A percentile compares a stretch with the other conserved stretches of the same genome.
Evolutionary conservation across 768 basidiomycete species (phyloP).

Genomic region (Boletus tylopilopsis): DNA sequence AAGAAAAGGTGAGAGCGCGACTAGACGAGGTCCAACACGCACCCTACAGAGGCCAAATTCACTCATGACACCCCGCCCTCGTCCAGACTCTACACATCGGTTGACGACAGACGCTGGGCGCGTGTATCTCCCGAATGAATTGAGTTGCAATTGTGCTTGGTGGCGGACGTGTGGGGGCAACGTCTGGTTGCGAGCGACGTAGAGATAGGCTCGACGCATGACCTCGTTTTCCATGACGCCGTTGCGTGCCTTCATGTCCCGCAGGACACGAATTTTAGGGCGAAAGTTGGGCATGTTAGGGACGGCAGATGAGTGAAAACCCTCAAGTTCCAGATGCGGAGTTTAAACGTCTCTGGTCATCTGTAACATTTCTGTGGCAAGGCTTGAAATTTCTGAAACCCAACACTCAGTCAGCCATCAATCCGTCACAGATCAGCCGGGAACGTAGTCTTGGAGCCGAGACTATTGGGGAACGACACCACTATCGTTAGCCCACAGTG

Average conservation of each 20-base stretch:
- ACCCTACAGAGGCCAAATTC: constrained; percentile 88
- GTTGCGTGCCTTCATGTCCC: constrained; percentile 75
- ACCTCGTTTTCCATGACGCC: constrained; percentile 76
- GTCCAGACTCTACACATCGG: constrained; percentile 80
- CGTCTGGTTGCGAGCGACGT: constrained; percentile 87
- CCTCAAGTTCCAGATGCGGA: neutral
- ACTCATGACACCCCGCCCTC: constrained; percentile 83
- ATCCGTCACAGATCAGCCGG: too few species aligned
- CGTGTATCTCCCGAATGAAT: constrained; percentile 78
- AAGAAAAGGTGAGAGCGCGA: neutral
- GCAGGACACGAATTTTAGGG: constrained; percentile 52
- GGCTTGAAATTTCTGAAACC: too few species aligned
- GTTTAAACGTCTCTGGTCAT: too few species aligned
- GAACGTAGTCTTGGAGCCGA: too few species aligned
- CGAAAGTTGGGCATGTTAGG: constrained; percentile 26
- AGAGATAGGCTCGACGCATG: constrained; percentile 84
- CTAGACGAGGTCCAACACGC: constrained; percentile 10
- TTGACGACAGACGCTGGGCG: constrained; percentile 88
- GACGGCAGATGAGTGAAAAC: too few species aligned
- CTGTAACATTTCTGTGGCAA: too few species aligned
- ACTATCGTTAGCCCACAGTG: too few species aligned
- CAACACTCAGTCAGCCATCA: too few species aligned
- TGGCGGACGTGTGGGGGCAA: constrained; percentile 87
- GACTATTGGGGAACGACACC: too few species aligned
- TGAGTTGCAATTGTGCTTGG: constrained; percentile 91